Conservation (phyloP, 257 asterid species). For the Datura wrightii region DNA sequence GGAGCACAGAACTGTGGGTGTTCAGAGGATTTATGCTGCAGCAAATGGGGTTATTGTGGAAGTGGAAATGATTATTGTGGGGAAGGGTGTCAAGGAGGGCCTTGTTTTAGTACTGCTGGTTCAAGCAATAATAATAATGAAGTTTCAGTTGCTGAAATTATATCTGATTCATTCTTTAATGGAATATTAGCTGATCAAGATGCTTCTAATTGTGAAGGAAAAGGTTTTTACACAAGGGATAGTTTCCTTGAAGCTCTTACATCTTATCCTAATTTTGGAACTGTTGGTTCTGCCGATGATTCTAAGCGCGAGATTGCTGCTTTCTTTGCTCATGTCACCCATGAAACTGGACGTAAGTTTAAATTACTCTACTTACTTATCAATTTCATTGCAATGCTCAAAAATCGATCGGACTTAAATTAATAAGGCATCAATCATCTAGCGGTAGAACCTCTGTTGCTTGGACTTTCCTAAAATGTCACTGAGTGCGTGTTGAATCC, state of each 20-base stretch:
- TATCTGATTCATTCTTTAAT: constrained; percentile 41
- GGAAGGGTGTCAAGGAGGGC: constrained; percentile 55
- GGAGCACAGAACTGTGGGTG: constrained; percentile 34
- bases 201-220: constrained; percentile 43
- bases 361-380: too few relatives aligned
- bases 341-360: constrained; percentile 53
- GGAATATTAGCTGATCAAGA: constrained; percentile 46
- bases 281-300: constrained; percentile 46
- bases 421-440: too few relatives aligned
- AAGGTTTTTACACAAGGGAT: constrained; percentile 49
- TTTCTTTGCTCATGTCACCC: constrained; percentile 61
- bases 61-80: constrained; percentile 50
- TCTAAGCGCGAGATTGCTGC: constrained; percentile 61
- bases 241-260: constrained; percentile 50
- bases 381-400: too few relatives aligned
- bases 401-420: too few relatives aligned
- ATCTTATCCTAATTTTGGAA: constrained; percentile 50
- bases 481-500: too few relatives aligned
- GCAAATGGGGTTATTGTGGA: constrained; percentile 54
- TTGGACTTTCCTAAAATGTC: too few relatives aligned
- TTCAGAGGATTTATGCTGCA: constrained; percentile 44
- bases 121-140: constrained; percentile 11
- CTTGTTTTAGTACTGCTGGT: constrained; percentile 7
- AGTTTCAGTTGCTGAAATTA: constrained; percentile 31
- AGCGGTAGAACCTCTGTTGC: too few relatives aligned